Evolutionary conservation across 345 rosid genomes (phyloP).

Genomic region (Microcos paniculata): DNA sequence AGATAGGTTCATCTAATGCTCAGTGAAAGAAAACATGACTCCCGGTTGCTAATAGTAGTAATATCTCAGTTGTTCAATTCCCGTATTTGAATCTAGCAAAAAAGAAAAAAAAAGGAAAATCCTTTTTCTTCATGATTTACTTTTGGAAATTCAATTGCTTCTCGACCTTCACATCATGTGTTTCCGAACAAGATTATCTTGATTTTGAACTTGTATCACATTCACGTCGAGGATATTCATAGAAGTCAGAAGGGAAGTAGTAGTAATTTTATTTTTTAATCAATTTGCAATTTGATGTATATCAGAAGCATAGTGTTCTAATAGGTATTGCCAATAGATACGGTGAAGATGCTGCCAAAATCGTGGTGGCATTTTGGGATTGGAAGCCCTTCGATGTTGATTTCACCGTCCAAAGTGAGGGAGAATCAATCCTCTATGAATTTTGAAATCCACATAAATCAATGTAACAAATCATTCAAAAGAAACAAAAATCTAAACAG

Average conservation of each 20-base stretch:
- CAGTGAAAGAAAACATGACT: not conserved
- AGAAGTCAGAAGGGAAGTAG: not conserved
- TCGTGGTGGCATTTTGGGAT: not conserved
- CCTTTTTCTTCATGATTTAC: not conserved
- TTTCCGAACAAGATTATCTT: not conserved
- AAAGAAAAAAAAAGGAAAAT: not conserved
- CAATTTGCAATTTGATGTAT: not conserved
- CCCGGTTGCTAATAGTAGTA: not conserved
- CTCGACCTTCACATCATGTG: not conserved
- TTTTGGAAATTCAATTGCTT: not conserved
- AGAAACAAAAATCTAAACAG: not conserved
- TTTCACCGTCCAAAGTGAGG: not conserved
- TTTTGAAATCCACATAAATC: not conserved
- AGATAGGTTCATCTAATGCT: not conserved
- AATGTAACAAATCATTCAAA: not conserved
- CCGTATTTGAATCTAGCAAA: not conserved
- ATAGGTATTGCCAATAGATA: not conserved
- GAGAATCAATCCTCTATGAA: conserved; percentile 10
- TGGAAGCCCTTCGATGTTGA: not conserved
- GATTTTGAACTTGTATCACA: not conserved
- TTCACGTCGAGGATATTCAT: not conserved
- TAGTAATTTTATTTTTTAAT: not conserved
- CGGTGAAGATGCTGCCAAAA: conserved; percentile 6
- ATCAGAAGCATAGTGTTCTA: not conserved
- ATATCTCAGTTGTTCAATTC: not conserved